phyloP scores from a whole-genome alignment of 225 moss, liverwort and hornwort genomes.

The Pseudoscleropodium purum region DNA sequence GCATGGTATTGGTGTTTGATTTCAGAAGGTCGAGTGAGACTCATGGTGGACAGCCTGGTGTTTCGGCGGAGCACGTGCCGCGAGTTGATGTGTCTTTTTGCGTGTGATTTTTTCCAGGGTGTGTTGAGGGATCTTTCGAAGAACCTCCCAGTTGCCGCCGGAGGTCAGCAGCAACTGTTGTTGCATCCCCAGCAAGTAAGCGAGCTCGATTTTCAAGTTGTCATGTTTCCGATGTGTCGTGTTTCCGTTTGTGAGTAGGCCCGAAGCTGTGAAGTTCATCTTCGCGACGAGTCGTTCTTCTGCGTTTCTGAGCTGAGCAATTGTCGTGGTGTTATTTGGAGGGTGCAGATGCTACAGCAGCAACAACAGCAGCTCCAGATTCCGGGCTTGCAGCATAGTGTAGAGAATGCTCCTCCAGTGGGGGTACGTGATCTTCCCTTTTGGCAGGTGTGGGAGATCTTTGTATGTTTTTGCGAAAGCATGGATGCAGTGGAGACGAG shows the following conservation, averaged over 20 bases:
- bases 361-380: constrained; percentile 48
- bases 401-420: constrained; percentile 55
- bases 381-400: constrained; percentile 56
- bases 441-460: neutral
- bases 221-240: neutral
- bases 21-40: neutral
- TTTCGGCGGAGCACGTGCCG: neutral
- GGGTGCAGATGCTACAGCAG: constrained; percentile 69
- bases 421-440: constrained; percentile 10
- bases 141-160: constrained; percentile 47
- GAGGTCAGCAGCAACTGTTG: constrained; percentile 64
- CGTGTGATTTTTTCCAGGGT: constrained; percentile 27
- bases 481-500: neutral
- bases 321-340: neutral
- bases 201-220: neutral
- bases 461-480: neutral
- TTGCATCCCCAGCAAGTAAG: constrained; percentile 79
- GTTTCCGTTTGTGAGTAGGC: neutral
- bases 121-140: constrained; percentile 76
- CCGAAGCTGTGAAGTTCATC: neutral
- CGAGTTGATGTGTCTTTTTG: neutral
- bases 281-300: neutral
- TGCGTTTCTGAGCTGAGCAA: neutral
- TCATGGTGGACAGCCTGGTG: neutral
- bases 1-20: neutral